Conservation (phyloP, 306 rosid genomes). For the Prunus armeniaca region DNA sequence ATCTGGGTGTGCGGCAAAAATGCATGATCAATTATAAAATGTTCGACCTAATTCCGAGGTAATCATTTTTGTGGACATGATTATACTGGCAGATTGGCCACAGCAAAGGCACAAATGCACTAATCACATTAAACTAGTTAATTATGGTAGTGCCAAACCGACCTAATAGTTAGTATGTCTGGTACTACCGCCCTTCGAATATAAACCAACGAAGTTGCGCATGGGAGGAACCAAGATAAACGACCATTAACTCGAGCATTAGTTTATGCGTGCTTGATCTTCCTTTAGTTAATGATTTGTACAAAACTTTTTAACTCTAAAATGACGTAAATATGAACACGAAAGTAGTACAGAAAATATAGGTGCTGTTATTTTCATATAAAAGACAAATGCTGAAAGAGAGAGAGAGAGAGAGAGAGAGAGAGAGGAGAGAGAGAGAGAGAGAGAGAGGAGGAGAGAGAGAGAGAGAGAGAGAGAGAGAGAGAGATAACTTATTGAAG, state of each 20-base stretch:
- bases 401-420: neutral
- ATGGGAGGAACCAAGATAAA: constrained; percentile 4
- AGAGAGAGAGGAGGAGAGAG: too few relatives aligned
- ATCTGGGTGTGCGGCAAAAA: too few relatives aligned
- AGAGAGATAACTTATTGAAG: neutral
- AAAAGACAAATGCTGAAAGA: neutral
- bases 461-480: neutral
- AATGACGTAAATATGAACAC: neutral
- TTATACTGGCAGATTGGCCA: neutral
- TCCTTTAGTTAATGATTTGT: neutral
- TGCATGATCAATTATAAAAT: neutral
- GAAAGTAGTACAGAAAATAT: neutral
- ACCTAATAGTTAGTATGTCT: neutral
- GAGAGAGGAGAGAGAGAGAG: too few relatives aligned
- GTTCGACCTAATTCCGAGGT: neutral
- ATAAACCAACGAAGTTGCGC: constrained; percentile 44
- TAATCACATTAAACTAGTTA: constrained; percentile 6
- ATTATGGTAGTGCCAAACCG: neutral
- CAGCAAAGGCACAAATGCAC: neutral
- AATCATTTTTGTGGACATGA: neutral
- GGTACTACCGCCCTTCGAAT: constrained; percentile 41
- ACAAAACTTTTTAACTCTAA: neutral
- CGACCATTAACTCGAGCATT: neutral
- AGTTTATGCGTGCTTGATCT: too few relatives aligned
- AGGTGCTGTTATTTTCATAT: neutral